Evolutionary conservation across 495 filamentous ascomycete genomes (phyloP).

Genomic region (Filosporella fistucella): DNA sequence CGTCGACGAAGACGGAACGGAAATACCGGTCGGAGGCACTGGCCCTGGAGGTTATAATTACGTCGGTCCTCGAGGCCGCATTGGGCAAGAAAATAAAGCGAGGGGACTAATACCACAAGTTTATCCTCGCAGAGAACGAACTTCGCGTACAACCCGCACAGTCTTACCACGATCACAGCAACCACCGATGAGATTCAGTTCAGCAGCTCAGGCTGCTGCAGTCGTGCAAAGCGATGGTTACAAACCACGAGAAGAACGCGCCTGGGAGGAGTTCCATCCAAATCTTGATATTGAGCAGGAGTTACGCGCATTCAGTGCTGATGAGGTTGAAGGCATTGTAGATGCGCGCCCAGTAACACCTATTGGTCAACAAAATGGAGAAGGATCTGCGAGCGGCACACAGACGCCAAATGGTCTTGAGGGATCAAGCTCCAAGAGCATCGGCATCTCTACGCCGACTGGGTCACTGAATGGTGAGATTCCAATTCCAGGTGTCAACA

Average conservation of each 20-base stretch:
- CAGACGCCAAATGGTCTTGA: constrained; percentile 19
- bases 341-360: constrained; percentile 41
- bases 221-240: constrained; percentile 89
- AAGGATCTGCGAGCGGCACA: constrained; percentile 18
- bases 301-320: constrained; percentile 72
- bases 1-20: constrained; percentile 57
- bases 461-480: constrained; percentile 21
- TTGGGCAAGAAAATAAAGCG: constrained; percentile 32
- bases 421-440: constrained; percentile 7
- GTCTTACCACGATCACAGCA: constrained; percentile 22
- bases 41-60: constrained; percentile 40
- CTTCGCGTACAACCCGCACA: constrained; percentile 47
- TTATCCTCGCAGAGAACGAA: constrained; percentile 38
- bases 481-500: constrained; percentile 21
- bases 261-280: constrained; percentile 96
- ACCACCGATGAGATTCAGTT: constrained; percentile 55
- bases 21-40: constrained; percentile 43
- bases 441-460: constrained; percentile 13
- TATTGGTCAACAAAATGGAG: constrained; percentile 9
- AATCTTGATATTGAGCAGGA: constrained; percentile 81
- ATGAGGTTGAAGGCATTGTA: constrained; percentile 72
- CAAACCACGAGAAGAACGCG: constrained; percentile 92
- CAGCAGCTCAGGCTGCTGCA: constrained; percentile 79
- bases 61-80: constrained; percentile 36
- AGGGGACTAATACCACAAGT: constrained; percentile 33